Evolutionary conservation across 2,329 filamentous ascomycete species (phyloP), one percentile per base, ranked within the genome.

Genomic region (Aspergillus pseudotamarii): DNA sequence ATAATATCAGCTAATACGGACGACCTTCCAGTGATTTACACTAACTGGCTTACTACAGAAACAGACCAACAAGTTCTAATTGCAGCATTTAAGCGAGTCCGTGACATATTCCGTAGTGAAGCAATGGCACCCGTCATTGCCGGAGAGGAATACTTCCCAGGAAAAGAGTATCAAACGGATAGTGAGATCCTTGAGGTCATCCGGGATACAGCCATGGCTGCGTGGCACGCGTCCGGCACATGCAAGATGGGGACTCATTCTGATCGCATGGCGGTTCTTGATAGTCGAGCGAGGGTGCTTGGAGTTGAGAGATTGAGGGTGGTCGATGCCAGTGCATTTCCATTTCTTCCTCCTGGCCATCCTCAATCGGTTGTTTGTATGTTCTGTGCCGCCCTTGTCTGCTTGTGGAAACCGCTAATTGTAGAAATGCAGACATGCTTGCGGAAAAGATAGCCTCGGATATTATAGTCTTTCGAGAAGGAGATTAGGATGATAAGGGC

Each of bases 61-160:
- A 72, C 76, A 1, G 84, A 86, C 46, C 67, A 77, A 28, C 79
- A 83, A 16, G 70, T 85, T 3, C 80, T 78, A 4, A 66, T 86
- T 11, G 77, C 79, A 0, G 70, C 75, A 0, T 81, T 80, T 65
- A 80, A 77, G 57, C 79, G 84, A 3, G 67, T 77, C 0, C 80
- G 84, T 0, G 68, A 80, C 14, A 69, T 77, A 0, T 80, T 75
- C 62, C 63, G 65, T 6, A 72, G 69, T 23, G 55, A 67, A 8
- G 75, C 67, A 4, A 72, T 79, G 63, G 63, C 67, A 12, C 59
- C 69, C 2, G 71, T 80, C 21, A 66, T 73, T 9, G 63, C 75
- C 10, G 78, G 77, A 0, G 67, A 72, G 0, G 80, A 83, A 66
- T 68, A 72, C 43, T 73, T 75, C 63, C 78, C 82, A 1, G 78